Conservation (phyloP, 2,329 filamentous ascomycete genomes). For the Penicillium freii region DNA sequence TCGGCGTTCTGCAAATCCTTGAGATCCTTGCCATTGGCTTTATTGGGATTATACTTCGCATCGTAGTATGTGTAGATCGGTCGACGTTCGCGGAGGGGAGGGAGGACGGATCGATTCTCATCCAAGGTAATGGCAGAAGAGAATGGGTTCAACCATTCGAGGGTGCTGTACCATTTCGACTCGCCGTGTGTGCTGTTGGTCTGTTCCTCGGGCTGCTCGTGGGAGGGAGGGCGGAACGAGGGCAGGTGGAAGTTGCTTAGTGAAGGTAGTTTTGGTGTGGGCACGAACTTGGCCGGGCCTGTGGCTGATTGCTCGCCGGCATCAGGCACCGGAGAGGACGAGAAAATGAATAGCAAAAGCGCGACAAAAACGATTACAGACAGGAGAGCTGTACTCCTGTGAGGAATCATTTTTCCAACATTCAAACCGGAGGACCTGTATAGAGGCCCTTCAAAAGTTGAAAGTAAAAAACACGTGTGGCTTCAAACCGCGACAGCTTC, state of each 20-base stretch:
- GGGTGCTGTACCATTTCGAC: slow-evolving; percentile 82
- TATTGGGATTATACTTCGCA: slow-evolving; percentile 46
- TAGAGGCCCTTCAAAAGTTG: neutral
- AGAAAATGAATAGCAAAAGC: slow-evolving; percentile 46
- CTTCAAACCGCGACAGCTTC: neutral
- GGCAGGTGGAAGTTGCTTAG: slow-evolving; percentile 57
- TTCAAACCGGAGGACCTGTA: slow-evolving; percentile 6
- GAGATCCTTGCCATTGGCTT: slow-evolving; percentile 53
- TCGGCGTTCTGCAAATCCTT: slow-evolving; percentile 68
- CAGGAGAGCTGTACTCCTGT: slow-evolving; percentile 43
- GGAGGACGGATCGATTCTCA: slow-evolving; percentile 78
- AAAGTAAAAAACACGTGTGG: neutral
- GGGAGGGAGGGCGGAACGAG: slow-evolving; percentile 68
- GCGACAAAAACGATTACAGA: slow-evolving; percentile 45
- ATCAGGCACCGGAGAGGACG: slow-evolving; percentile 39
- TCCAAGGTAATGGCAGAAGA: slow-evolving; percentile 77
- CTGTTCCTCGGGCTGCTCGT: slow-evolving; percentile 69
- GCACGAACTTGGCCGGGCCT: slow-evolving; percentile 34
- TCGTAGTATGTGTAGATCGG: slow-evolving; percentile 93
- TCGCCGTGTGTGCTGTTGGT: slow-evolving; percentile 76
- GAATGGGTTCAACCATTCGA: slow-evolving; percentile 88
- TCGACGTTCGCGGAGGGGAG: slow-evolving; percentile 67
- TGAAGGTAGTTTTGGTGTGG: slow-evolving; percentile 42
- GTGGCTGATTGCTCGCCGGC: slow-evolving; percentile 23
- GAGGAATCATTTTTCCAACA: slow-evolving; percentile 38